Percentiles rank a stretch among this genome's conserved stretches.
phyloP scores from a whole-genome alignment of 306 rosid species.

The Quercus glauca region DNA sequence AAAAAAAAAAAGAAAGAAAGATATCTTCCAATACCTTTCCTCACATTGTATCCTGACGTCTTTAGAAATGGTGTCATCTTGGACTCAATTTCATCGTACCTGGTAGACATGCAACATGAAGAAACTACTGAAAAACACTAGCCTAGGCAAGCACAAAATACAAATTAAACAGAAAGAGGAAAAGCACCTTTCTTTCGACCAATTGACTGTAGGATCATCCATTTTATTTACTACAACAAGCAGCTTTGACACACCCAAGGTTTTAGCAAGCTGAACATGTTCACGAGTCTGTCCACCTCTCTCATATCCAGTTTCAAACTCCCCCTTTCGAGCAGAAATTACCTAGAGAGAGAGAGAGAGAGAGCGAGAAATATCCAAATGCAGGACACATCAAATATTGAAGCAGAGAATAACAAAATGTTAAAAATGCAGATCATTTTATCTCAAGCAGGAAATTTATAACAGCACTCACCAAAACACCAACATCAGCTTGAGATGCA shows the following conservation, averaged over 20 bases:
- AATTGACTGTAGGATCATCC: slow-evolving; percentile 94
- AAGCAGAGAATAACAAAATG: not conserved
- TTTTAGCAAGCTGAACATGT: slow-evolving; percentile 96
- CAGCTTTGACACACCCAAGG: slow-evolving; percentile 87
- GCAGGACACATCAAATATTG: slow-evolving; percentile 7
- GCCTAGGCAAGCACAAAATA: not conserved
- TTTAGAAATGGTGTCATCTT: slow-evolving; percentile 87
- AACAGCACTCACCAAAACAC: slow-evolving; percentile 74
- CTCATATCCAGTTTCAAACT: slow-evolving; percentile 98
- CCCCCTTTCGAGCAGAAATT: slow-evolving; percentile 98
- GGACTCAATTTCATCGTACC: slow-evolving; percentile 88
- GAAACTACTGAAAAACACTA: not conserved
- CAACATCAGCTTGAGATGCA: slow-evolving; percentile 98
- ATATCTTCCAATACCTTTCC: slow-evolving; percentile 62
- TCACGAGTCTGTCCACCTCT: slow-evolving; percentile 99
- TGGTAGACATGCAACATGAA: slow-evolving; percentile 31
- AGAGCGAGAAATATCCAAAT: not conserved
- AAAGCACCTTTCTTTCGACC: slow-evolving; percentile 92
- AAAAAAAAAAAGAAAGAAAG: not conserved
- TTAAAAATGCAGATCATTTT: not conserved
- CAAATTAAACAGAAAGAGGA: not conserved
- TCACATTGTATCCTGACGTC: slow-evolving; percentile 89
- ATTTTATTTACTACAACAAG: slow-evolving; percentile 91
- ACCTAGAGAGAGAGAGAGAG: slow-evolving; percentile 44
- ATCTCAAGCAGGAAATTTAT: not conserved